phyloP scores from a whole-genome alignment of 768 basidiomycete species.

The Nidularia pulvinata region DNA sequence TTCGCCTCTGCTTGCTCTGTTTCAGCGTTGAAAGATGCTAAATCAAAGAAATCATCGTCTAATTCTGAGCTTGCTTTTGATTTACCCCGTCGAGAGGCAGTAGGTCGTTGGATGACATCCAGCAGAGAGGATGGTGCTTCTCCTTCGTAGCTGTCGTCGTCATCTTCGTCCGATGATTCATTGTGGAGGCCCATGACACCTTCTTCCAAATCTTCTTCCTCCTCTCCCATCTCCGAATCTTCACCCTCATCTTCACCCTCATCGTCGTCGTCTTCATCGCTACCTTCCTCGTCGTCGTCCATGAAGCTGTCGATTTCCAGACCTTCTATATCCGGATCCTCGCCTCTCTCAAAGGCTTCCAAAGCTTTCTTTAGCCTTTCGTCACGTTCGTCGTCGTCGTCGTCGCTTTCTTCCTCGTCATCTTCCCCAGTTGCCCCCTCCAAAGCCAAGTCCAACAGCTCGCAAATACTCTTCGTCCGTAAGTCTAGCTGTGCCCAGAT shows the following conservation, averaged over 20 bases:
- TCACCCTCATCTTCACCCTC: slow-evolving; percentile 9
- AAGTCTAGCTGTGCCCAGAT: slow-evolving; percentile 96
- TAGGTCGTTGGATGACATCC: background rate
- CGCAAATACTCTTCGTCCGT: slow-evolving; percentile 66
- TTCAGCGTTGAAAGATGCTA: slow-evolving; percentile 86
- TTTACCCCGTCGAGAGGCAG: slow-evolving; percentile 17
- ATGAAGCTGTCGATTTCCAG: no score
- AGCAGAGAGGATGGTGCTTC: slow-evolving; percentile 13
- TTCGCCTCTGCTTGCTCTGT: slow-evolving; percentile 77
- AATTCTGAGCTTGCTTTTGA: slow-evolving; percentile 39
- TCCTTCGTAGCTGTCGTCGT: no score
- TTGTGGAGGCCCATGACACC: slow-evolving; percentile 31
- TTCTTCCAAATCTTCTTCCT: slow-evolving; percentile 20
- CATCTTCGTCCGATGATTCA: slow-evolving; percentile 32
- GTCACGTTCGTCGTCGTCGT: slow-evolving; percentile 15
- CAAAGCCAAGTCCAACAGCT: slow-evolving; percentile 64
- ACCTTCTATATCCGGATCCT: background rate
- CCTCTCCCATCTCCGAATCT: background rate
- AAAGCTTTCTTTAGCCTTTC: background rate
- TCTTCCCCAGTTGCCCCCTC: slow-evolving; percentile 39
- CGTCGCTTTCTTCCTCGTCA: slow-evolving; percentile 12
- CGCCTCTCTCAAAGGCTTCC: background rate
- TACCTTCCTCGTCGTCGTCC: slow-evolving; percentile 7
- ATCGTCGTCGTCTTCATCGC: slow-evolving; percentile 9
- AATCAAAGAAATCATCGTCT: slow-evolving; percentile 90